Percentiles rank a stretch among this genome's conserved stretches.
Conservation (phyloP, 805 yeast species). For the Wickerhamomyces canadensis region DNA sequence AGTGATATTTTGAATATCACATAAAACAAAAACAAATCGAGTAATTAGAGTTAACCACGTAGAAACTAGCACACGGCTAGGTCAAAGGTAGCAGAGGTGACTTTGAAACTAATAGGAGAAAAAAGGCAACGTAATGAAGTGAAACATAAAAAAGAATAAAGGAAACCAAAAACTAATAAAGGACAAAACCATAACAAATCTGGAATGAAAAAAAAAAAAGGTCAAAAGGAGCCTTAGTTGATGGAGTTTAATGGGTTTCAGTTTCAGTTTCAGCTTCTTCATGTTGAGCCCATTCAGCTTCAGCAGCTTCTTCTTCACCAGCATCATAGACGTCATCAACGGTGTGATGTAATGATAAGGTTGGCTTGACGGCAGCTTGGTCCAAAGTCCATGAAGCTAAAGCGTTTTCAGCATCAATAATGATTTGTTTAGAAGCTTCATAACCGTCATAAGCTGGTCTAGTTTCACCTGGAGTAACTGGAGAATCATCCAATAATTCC, state of each 20-base stretch:
- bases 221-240: no score
- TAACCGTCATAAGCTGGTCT: conserved; percentile 98
- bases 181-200: not conserved
- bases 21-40: no score
- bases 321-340: conserved; percentile 55
- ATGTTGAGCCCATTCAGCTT: conserved; percentile 29
- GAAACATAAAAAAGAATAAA: not conserved
- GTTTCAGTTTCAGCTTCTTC: conserved; percentile 8
- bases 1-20: not conserved
- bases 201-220: not conserved
- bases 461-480: conserved; percentile 98
- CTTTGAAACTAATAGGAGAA: no score
- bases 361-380: conserved; percentile 90
- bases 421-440: conserved; percentile 96
- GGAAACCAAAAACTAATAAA: not conserved
- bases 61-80: no score
- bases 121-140: conserved; percentile 1
- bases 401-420: conserved; percentile 94
- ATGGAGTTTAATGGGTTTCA: no score
- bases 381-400: conserved; percentile 96
- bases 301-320: conserved; percentile 36
- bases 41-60: no score
- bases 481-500: conserved; percentile 92
- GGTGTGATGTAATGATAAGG: conserved; percentile 77
- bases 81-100: no score